Evolutionary conservation across 2,329 filamentous ascomycete species (phyloP), one percentile per base, ranked within the genome.

Genomic region (Tolypocladium tropicale): DNA sequence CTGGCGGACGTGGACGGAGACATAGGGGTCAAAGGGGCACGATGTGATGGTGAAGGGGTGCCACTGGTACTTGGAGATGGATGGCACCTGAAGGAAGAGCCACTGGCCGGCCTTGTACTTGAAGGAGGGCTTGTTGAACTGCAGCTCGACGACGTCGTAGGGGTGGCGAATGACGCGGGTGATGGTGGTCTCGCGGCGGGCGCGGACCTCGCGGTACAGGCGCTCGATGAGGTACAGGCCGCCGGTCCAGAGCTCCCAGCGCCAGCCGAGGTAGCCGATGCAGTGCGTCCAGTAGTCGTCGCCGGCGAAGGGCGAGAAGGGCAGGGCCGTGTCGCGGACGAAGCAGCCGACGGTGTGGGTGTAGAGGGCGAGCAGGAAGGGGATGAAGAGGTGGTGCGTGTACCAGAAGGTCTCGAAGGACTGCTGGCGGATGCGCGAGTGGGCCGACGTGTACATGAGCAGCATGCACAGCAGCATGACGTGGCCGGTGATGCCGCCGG

Each of bases 381-480:
- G 93, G 58, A 99, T 88, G 67, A 97, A 97, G n/a, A 99, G 82
- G 67, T 99, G 94, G 73, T 99, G 94, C 0, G 91, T 96, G 74
- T 99, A 99, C 94, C 94, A 99, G 71, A 99, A 99, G 0, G 93
- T 95, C 75, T 99, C 94, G 68, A 92, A 99, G 0, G 90, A 95
- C 70, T 99, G 94, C 70, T 97, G 93, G 55, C 94, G 88, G 62
- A 99, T 97, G 62, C 90, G 88, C 65, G 88, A 82, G 68, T 99
- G 94, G 3, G 94, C 88, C 0, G 92, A 96, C 1, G 94, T 99
- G 75, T 95, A 99, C 80, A 99, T 99, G 60, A 99, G 76, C 60
- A 99, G 76, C 94, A 99, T 99, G 80, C 92, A 97, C n/a, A 99
- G 79, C 30, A 97, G 82, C 94, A 99, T 99, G 60, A 96, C 82